Evolutionary conservation across 805 yeast genomes (phyloP).

Genomic region (Candida quercuum): DNA sequence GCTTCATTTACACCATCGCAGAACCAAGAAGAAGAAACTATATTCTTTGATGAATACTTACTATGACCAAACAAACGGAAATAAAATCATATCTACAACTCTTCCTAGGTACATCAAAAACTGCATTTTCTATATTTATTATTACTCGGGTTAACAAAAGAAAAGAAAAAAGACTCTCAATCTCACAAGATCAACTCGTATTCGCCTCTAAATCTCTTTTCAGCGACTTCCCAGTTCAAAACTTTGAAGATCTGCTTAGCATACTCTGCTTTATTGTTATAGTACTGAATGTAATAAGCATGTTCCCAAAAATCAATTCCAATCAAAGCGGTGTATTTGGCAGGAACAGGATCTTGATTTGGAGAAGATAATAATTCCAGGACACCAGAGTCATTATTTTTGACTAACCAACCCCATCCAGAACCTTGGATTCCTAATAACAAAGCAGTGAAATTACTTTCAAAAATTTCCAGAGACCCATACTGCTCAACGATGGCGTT

Average conservation of each 20-base stretch:
- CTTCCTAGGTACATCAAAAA: constrained; percentile 45
- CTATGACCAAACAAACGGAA: constrained; percentile 18
- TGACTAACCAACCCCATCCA: constrained; percentile 48
- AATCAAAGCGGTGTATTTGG: constrained; percentile 38
- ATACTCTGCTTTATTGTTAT: constrained; percentile 44
- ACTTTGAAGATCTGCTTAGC: constrained; percentile 48
- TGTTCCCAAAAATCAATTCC: constrained; percentile 54
- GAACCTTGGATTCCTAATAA: constrained; percentile 47
- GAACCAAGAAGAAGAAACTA: constrained; percentile 30
- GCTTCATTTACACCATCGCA: constrained; percentile 32
- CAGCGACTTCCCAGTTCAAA: constrained; percentile 46
- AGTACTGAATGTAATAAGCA: constrained; percentile 48
- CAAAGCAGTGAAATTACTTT: constrained; percentile 34
- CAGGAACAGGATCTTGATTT: constrained; percentile 41
- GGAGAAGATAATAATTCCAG: constrained; percentile 40
- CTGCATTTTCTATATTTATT: no score
- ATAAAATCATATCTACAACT: constrained; percentile 29
- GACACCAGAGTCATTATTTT: constrained; percentile 34
- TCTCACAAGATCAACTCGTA: constrained; percentile 13
- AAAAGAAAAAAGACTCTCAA: no score
- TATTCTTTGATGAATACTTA: constrained; percentile 46
- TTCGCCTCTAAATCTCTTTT: constrained; percentile 30
- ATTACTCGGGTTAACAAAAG: no score
- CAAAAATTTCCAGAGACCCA: constrained; percentile 41
- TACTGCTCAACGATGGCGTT: constrained; percentile 34